Evolutionary conservation across 345 rosid species (phyloP).

Genomic region (Murraya koenigii): DNA sequence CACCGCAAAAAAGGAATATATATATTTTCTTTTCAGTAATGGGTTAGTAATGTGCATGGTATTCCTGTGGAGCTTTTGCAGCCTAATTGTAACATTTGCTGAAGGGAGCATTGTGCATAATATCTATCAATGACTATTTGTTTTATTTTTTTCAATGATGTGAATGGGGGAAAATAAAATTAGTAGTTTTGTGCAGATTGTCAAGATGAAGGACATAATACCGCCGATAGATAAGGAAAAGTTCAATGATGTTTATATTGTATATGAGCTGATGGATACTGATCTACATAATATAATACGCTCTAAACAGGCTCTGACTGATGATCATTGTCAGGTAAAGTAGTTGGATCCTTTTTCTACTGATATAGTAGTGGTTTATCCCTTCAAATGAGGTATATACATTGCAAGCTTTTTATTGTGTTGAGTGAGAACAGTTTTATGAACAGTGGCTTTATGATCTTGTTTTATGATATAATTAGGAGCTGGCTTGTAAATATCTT

Average conservation of each 20-base stretch:
- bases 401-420: conserved; percentile 22
- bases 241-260: conserved; percentile 89
- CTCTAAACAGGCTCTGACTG: conserved; percentile 71
- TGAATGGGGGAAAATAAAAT: conserved; percentile 4
- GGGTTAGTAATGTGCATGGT: not conserved
- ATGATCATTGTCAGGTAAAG: conserved; percentile 87
- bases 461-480: conserved; percentile 17
- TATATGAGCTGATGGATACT: conserved; percentile 87
- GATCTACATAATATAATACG: conserved; percentile 87
- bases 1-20: not conserved
- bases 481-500: not conserved
- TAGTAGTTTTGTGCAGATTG: conserved; percentile 36
- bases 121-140: not conserved
- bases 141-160: not conserved
- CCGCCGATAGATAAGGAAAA: conserved; percentile 60
- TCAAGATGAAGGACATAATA: conserved; percentile 86
- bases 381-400: not conserved
- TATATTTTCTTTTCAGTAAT: not conserved
- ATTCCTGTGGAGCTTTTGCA: not conserved
- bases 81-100: not conserved
- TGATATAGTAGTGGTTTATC: not conserved
- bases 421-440: conserved; percentile 25
- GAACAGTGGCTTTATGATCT: conserved; percentile 21
- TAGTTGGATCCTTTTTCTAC: not conserved
- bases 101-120: not conserved